Evolutionary conservation across 257 asterid genomes (phyloP).

Genomic region (Rhazya stricta): DNA sequence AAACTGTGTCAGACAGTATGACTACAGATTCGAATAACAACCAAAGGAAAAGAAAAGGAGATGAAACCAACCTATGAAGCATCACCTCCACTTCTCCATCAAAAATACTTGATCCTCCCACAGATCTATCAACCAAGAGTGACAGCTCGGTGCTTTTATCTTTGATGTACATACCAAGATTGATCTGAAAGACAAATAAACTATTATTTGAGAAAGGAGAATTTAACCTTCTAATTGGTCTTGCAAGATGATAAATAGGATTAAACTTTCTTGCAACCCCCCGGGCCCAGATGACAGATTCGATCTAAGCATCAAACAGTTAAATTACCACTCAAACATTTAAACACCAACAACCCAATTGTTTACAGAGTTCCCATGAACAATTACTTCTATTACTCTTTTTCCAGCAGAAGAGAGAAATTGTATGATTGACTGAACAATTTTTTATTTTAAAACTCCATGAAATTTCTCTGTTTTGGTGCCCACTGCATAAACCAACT

Average conservation of each 20-base stretch:
- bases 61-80: conserved; percentile 69
- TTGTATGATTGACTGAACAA: background rate
- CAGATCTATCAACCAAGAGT: conserved; percentile 88
- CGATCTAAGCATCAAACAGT: background rate
- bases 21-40: background rate
- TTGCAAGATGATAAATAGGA: background rate
- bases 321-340: background rate
- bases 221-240: background rate
- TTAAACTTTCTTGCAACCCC: background rate
- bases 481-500: too few species aligned
- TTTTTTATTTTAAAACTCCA: background rate
- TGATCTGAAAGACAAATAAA: conserved; percentile 45
- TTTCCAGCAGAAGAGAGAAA: background rate
- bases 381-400: background rate
- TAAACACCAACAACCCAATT: background rate
- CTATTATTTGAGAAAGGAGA: conserved; percentile 1
- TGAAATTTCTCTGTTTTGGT: background rate
- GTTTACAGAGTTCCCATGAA: background rate
- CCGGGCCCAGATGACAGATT: background rate
- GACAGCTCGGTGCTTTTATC: conserved; percentile 73
- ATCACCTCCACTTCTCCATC: conserved; percentile 90
- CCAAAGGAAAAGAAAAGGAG: conserved; percentile 5
- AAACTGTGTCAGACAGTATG: background rate
- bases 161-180: conserved; percentile 83
- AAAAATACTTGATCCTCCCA: conserved; percentile 82